Percentiles rank a stretch among this genome's conserved stretches.
These are phyloP conservation scores for Ogataea zsoltii DNA, from an alignment of 805 yeast species.

Conservation along the genomic window DNA sequence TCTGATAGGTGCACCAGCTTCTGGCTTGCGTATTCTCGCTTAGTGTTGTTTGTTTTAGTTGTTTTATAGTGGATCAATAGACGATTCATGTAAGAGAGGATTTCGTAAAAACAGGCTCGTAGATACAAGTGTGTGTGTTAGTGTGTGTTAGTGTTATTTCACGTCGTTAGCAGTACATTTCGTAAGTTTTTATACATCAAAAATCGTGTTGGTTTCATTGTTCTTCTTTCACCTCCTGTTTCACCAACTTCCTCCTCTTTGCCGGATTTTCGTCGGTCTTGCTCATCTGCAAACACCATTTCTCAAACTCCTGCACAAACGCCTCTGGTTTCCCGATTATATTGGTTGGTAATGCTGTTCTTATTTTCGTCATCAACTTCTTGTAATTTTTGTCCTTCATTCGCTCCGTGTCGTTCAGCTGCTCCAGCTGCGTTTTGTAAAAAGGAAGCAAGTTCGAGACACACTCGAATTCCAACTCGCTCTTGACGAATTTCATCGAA, in stretches of 20 bases:
- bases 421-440: slow-evolving; percentile 23
- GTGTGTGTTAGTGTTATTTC: too few species aligned
- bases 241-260: slow-evolving; percentile 4
- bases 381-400: slow-evolving; percentile 17
- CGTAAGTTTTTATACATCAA: too few species aligned
- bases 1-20: slow-evolving; percentile 84
- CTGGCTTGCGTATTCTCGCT: slow-evolving; percentile 68
- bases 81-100: neutral
- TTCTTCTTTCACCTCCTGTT: neutral
- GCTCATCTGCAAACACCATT: slow-evolving; percentile 22
- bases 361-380: slow-evolving; percentile 19
- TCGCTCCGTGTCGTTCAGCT: slow-evolving; percentile 13
- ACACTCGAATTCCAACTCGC: slow-evolving; percentile 22
- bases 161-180: too few species aligned
- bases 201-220: too few species aligned
- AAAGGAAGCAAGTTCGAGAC: slow-evolving; percentile 25
- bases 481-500: slow-evolving; percentile 16
- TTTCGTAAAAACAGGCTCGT: too few species aligned
- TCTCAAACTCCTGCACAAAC: slow-evolving; percentile 25
- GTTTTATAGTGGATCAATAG: neutral
- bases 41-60: slow-evolving; percentile 6
- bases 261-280: too few species aligned
- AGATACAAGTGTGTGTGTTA: too few species aligned
- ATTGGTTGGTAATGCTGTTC: slow-evolving; percentile 19
- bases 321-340: slow-evolving; percentile 28